phyloP scores from a whole-genome alignment of 2,329 filamentous ascomycete species.

The Colletotrichum incanum region DNA sequence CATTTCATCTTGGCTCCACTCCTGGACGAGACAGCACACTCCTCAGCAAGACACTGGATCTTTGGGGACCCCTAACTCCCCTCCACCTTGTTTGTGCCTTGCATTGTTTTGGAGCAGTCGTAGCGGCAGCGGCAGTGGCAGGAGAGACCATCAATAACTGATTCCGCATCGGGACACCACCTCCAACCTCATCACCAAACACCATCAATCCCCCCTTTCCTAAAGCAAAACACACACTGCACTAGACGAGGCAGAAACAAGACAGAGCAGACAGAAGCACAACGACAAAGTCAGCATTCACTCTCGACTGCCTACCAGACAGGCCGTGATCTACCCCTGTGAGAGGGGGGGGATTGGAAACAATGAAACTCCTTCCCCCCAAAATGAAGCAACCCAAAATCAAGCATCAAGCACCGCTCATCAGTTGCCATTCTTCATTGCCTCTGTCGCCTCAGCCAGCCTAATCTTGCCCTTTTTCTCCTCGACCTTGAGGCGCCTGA shows the following conservation, averaged over 20 bases:
- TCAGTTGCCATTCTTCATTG: slow-evolving; percentile 26
- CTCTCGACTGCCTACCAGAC: background rate
- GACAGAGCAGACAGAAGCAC: background rate
- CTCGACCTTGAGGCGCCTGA: slow-evolving; percentile 2
- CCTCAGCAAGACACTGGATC: slow-evolving; percentile 1
- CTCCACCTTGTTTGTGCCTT: slow-evolving; percentile 15
- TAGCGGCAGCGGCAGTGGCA: slow-evolving; percentile 4
- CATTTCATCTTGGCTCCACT: slow-evolving; percentile 22
- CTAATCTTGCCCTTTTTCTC: background rate
- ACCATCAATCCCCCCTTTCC: background rate
- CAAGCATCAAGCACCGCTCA: slow-evolving; percentile 25
- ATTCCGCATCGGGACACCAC: background rate
- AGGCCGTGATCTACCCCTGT: background rate
- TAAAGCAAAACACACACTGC: background rate
- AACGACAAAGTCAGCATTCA: background rate
- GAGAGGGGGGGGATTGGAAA: background rate
- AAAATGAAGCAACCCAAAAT: background rate
- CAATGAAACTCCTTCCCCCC: background rate
- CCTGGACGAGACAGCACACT: slow-evolving; percentile 16
- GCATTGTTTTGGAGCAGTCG: slow-evolving; percentile 19
- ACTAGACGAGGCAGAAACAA: background rate
- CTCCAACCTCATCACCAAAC: background rate
- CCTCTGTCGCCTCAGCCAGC: background rate
- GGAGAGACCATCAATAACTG: slow-evolving; percentile 2
- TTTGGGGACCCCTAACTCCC: slow-evolving; percentile 10